Evolutionary conservation across 306 rosid genomes (phyloP).

Genomic region (Astragalus glycyphyllos): DNA sequence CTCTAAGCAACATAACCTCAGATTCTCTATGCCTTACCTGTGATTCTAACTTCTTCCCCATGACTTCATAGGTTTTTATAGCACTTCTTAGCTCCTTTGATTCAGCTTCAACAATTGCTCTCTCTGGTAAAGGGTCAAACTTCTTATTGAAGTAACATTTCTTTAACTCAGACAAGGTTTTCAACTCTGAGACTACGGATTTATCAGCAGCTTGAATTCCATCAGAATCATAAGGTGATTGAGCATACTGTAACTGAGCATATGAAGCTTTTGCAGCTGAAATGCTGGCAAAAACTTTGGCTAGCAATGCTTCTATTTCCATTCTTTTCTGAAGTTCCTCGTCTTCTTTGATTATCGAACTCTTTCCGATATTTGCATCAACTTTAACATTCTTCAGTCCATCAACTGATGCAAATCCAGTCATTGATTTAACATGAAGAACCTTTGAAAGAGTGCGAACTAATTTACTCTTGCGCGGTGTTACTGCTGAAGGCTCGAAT

Average conservation of each 20-base stretch:
- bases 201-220: conserved; percentile 78
- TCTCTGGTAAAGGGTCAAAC: conserved; percentile 73
- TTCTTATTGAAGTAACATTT: conserved; percentile 66
- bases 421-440: conserved; percentile 59
- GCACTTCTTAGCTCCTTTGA: conserved; percentile 72
- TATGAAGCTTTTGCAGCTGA: conserved; percentile 79
- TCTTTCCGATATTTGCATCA: conserved; percentile 39
- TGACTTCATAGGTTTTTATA: conserved; percentile 58
- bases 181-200: conserved; percentile 60
- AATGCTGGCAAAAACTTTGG: conserved; percentile 72
- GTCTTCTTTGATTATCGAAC: conserved; percentile 37
- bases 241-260: conserved; percentile 78
- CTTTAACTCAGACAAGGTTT: conserved; percentile 78
- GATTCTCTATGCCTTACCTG: conserved; percentile 71
- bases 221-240: conserved; percentile 76
- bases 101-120: conserved; percentile 61
- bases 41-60: conserved; percentile 66
- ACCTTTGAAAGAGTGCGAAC: conserved; percentile 76
- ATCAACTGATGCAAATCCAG: conserved; percentile 60
- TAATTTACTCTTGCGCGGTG: conserved; percentile 67
- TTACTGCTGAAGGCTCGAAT: conserved; percentile 59
- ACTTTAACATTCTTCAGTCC: conserved; percentile 56
- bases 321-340: conserved; percentile 63
- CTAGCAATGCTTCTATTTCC: conserved; percentile 64
- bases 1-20: conserved; percentile 62